Base-by-base conservation (phyloP, 140 eudicot genomes). In the Stevia rebaudiana region DNA sequence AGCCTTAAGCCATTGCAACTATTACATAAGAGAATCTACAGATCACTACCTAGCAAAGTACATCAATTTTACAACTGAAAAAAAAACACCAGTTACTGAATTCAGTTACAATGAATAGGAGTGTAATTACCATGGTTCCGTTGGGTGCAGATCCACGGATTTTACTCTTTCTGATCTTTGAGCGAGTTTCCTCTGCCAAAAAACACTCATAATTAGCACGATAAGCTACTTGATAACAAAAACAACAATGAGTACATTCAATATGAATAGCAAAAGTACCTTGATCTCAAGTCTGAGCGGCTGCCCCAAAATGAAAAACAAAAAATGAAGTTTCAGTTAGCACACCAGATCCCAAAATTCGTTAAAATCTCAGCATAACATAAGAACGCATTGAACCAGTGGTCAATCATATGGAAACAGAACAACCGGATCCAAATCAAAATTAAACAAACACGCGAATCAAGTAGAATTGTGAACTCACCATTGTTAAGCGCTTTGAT, bases 211-310 rank as follows among this genome's bases (percentile, higher is more conserved):
- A 46, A 39, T 56, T 41, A 63, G 44, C 16, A 65, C 36, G 4
- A 51, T 11, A 41, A 55, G 5, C 35, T 21, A 52, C 61, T 17
- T n/a, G 1, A 72, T 11, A 77, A 28, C 28, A 25, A 58, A 24
- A 39, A 35, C 28, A 31, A 31, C 64, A 72, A 54, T 63, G 52
- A 70, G 75, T 15, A 15, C 21, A 75, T 48, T 49, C 53, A 52
- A 66, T 6, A 23, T 3, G 54, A 41, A 68, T 23, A 44, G 16
- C n/a, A 49, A 0, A 18, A 62, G 65, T 82, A 85, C 94, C 94
- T 85, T 85, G 81, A 85, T 85, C 77, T 85, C 88, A 57, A 85
- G 82, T 74, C 86, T 83, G 79, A 82, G 94, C 74, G 94, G 94
- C 94, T 85, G 86, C 46, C 22, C 16, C 71, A 75, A 13, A 25